phyloP scores from a whole-genome alignment of 176 grass and related monocot species.

The Carex cristatella region DNA sequence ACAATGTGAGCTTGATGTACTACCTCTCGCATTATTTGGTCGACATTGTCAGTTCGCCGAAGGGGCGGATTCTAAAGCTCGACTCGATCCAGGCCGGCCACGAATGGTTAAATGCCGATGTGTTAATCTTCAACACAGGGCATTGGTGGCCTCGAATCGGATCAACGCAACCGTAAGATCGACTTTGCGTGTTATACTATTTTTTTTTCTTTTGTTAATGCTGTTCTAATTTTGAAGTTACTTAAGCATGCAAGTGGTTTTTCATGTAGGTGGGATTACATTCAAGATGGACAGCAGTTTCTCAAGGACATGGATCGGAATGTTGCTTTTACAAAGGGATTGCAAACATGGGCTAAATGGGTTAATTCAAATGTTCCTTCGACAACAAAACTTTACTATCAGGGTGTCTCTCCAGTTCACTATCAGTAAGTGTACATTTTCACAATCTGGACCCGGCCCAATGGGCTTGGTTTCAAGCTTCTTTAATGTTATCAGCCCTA shows the following conservation, averaged over 20 bases:
- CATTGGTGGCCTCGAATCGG: constrained; percentile 88
- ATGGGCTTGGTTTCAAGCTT: too few species aligned
- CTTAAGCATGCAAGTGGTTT: neutral
- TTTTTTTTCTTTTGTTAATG: neutral
- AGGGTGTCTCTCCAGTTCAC: constrained; percentile 69
- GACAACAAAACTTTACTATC: constrained; percentile 61
- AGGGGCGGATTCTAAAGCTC: constrained; percentile 65
- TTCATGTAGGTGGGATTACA: constrained; percentile 61
- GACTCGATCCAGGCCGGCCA: constrained; percentile 36
- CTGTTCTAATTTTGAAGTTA: neutral
- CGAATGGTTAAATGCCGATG: constrained; percentile 54
- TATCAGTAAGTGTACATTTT: constrained; percentile 33
- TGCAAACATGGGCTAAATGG: constrained; percentile 71
- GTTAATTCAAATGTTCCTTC: constrained; percentile 38
- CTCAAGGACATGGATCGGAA: constrained; percentile 69
- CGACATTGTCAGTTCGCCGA: constrained; percentile 32
- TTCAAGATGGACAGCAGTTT: constrained; percentile 37
- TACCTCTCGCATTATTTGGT: constrained; percentile 90
- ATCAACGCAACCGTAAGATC: constrained; percentile 32
- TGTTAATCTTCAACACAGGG: constrained; percentile 87
- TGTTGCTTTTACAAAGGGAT: constrained; percentile 51
- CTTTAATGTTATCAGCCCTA: too few species aligned
- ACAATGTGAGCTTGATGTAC: constrained; percentile 58
- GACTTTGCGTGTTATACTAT: too few species aligned
- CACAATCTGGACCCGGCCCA: too few species aligned